These are phyloP conservation scores for Pseudopithomyces chartarum DNA, from an alignment of 2,329 filamentous ascomycete genomes.

Conservation along the genomic window DNA sequence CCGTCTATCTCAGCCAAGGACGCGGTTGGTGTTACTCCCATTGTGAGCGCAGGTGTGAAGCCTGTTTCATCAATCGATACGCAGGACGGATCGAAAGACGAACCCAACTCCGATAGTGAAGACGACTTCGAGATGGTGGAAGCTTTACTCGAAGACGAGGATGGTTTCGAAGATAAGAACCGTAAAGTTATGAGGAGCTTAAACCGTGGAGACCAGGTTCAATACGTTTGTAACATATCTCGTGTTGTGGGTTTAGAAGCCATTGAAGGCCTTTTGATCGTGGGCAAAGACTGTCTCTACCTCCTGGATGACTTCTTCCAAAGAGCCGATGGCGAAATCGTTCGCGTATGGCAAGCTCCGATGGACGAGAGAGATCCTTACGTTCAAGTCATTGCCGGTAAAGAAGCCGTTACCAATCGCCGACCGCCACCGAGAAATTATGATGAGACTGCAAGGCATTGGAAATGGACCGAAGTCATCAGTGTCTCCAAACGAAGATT, in stretches of 20 bases:
- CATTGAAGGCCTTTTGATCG: slow-evolving; percentile 88
- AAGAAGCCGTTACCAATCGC: slow-evolving; percentile 64
- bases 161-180: slow-evolving; percentile 96
- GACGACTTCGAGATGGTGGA: slow-evolving; percentile 97
- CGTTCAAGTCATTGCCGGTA: slow-evolving; percentile 86
- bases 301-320: slow-evolving; percentile 98
- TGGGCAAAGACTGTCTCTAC: slow-evolving; percentile 90
- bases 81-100: slow-evolving; percentile 43
- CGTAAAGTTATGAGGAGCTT: slow-evolving; percentile 95
- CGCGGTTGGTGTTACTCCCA: slow-evolving; percentile 36
- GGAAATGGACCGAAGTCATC: slow-evolving; percentile 93
- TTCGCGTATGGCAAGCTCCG: slow-evolving; percentile 94
- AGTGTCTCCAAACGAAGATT: slow-evolving; percentile 96
- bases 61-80: slow-evolving; percentile 24
- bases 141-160: slow-evolving; percentile 83
- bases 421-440: slow-evolving; percentile 37
- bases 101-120: slow-evolving; percentile 61
- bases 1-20: slow-evolving; percentile 35
- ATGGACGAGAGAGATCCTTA: slow-evolving; percentile 92
- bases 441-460: slow-evolving; percentile 80
- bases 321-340: slow-evolving; percentile 90
- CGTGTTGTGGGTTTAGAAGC: slow-evolving; percentile 92
- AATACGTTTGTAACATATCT: slow-evolving; percentile 93
- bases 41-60: slow-evolving; percentile 21
- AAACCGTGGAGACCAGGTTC: slow-evolving; percentile 87